Conservation (phyloP, 257 asterid genomes). For the Jasminum sambac region DNA sequence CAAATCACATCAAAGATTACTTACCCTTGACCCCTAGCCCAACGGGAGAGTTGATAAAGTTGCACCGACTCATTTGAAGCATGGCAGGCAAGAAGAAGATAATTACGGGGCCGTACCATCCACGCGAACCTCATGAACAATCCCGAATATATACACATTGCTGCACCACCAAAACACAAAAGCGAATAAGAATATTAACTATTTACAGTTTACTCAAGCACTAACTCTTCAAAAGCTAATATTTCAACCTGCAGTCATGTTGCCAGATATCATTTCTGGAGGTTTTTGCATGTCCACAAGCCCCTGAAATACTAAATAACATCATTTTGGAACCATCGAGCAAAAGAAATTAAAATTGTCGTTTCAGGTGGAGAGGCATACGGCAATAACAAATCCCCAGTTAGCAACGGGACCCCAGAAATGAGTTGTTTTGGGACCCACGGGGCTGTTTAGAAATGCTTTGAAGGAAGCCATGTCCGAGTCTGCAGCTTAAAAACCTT, state of each 20-base stretch:
- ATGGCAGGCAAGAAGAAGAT: conserved; percentile 83
- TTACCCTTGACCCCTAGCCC: conserved; percentile 94
- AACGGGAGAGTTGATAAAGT: conserved; percentile 84
- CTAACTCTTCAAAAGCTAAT: background rate
- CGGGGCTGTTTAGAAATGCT: conserved; percentile 65
- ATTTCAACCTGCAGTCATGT: conserved; percentile 81
- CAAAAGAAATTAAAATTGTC: background rate
- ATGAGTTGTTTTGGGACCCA: conserved; percentile 73
- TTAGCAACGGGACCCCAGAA: conserved; percentile 76
- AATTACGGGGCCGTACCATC: conserved; percentile 99
- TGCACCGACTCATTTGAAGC: conserved; percentile 93
- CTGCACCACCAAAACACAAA: conserved; percentile 36
- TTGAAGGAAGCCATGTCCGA: conserved; percentile 56
- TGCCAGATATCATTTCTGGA: conserved; percentile 92
- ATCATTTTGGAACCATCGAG: conserved; percentile 11
- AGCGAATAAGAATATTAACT: conserved; percentile 7
- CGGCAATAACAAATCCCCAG: conserved; percentile 73
- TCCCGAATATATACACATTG: conserved; percentile 92
- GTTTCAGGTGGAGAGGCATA: conserved; percentile 30
- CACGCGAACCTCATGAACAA: conserved; percentile 98
- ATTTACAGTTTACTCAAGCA: background rate
- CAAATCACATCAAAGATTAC: conserved; percentile 22
- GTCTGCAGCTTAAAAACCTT: background rate
- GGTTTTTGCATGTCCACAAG: conserved; percentile 91
- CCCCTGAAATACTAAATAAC: conserved; percentile 48